phyloP scores from a whole-genome alignment of 306 rosid species.

The Vigna nakashimae region DNA sequence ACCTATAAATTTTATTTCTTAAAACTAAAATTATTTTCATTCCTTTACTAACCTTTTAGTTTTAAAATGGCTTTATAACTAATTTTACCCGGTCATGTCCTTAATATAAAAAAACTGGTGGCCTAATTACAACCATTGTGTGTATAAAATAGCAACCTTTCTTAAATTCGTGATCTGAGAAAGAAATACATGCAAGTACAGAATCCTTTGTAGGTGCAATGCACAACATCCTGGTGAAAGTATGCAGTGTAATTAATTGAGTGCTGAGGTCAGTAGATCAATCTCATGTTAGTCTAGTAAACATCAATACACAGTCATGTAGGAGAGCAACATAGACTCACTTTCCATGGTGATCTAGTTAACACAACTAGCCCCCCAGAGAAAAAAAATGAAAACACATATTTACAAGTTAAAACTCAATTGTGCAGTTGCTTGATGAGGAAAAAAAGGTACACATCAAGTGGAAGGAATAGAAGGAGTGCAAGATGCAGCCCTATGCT shows the following conservation, averaged over 20 bases:
- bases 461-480: constrained; percentile 59
- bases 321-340: constrained; percentile 40
- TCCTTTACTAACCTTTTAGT: too few relatives aligned
- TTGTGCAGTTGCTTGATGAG: constrained; percentile 45
- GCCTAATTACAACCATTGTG: background rate
- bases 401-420: constrained; percentile 54
- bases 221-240: constrained; percentile 23
- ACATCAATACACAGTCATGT: constrained; percentile 44
- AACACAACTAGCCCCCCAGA: constrained; percentile 43
- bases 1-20: too few relatives aligned
- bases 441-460: constrained; percentile 43
- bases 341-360: constrained; percentile 40
- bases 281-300: constrained; percentile 54
- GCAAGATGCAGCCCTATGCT: constrained; percentile 62
- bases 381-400: constrained; percentile 40
- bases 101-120: too few relatives aligned
- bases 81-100: too few relatives aligned
- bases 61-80: too few relatives aligned
- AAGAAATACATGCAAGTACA: constrained; percentile 30
- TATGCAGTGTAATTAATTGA: constrained; percentile 43
- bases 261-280: constrained; percentile 38
- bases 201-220: constrained; percentile 43
- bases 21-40: too few relatives aligned
- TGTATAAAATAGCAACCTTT: background rate
- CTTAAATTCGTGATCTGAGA: background rate